Base-by-base conservation (phyloP, 805 yeast genomes). In the Naumovozyma castellii region DNA sequence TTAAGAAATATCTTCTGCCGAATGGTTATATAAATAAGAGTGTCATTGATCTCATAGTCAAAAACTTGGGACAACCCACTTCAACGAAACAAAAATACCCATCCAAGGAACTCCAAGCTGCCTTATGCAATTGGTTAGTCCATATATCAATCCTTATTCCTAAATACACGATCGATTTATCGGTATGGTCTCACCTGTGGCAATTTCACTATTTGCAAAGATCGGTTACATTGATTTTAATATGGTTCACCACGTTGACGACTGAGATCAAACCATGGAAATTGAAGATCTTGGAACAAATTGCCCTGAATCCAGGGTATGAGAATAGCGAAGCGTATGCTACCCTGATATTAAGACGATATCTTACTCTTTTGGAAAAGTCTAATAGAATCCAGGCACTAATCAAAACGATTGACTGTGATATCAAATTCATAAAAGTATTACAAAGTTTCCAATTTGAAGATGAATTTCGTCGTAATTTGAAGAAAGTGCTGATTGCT, bases 191-290 rank as follows among this genome's bases (percentile, higher is more conserved):
- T 37, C 62, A 65, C 32, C 50, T 56, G 16, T 50, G 69, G 52
- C 61, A 61, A 39, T 61, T 50, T 36, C 64, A 59, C n/a, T 65
- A 47, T 40, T 38, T 66, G 2, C 61, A 66, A 41, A 46, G 54
- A 3, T 52, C 60, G 47, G 41, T 65, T 17, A 59, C 68, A 1
- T 59, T 59, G 32, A 36, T 67, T 2, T 39, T 67, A 3, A 47
- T 65, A 29, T 53, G 66, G 49, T 39, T 54, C 2, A 59, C 68
- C 0, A 50, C 48, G n/a, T 40, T 41, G 1, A 42, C 38, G 12
- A 36, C 34, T 1, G 64, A 64, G 32, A 55, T 65, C 3, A 59
- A 48, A 28, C 45, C 52, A 1, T 51, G 60, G 56, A 56, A 61
- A 35, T 41, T 65, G 5, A 41, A 44, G 5, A 37, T 55, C 10